Evolutionary conservation across 2,329 filamentous ascomycete species (phyloP), one percentile per base, ranked within the genome.

Genomic region (Kalmusia sp.): DNA sequence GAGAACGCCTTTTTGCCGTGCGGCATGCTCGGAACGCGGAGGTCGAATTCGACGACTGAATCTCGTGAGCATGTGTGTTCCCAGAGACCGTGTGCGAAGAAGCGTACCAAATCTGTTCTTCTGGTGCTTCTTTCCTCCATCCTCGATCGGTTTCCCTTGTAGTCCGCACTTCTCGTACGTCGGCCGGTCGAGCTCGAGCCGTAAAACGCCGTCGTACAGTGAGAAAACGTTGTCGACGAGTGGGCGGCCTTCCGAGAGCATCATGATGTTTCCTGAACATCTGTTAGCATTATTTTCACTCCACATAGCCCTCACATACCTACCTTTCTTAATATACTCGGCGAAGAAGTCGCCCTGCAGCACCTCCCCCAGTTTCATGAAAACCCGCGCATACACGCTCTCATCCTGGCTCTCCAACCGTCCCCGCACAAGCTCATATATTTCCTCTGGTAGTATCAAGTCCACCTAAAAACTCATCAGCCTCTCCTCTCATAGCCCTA

Each of bases 1-100:
- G 93, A 88, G 65, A 96, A 96, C 0, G 87, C 89, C 59, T 89
- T 92, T 71, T 92, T 95, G 3, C 92, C 92, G 49, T 87, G 88
- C 6, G 91, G 72, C 91, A 96, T 96, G 0, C 87, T 87, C 1
- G 87, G 83, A 4, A 82, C 79, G 15, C 87, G 84, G 24, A 99
- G 82, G 54, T 98, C 87, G 45, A 89, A 80, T 63, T 93, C 86
- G 39, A 98, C 84, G 24, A 88, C 90, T 95, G 39, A 6, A 27
- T n/a, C 4, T 14, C 11, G 33, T 56, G 15, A 55, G 52, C 34
- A 8, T 52, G 4, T n/a, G 8, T 38, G 17, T 17, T 27, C 31
- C 21, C 4, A 15, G 11, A 9, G 11, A 19, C 12, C 2, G 33
- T 7, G 15, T 30, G 7, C n/a, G 14, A 15, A 2, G 19, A 41